Evolutionary conservation across 371 early-diverging fungal species (phyloP).

Genomic region (Smittium mucronatum): DNA sequence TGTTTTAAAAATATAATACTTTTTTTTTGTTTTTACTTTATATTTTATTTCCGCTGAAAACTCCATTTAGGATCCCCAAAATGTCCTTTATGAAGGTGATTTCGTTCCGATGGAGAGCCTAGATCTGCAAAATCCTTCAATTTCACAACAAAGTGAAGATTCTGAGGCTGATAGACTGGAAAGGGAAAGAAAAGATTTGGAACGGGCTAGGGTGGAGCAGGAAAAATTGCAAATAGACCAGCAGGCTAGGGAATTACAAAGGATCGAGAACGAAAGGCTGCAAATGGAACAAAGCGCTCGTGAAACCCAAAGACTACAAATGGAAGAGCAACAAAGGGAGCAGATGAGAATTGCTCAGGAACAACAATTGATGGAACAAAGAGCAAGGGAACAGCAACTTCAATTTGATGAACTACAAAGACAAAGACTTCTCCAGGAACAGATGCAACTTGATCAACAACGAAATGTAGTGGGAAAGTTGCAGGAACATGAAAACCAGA

Average conservation of each 20-base stretch:
- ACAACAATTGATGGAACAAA: constrained; percentile 56
- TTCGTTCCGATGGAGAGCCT: constrained; percentile 26
- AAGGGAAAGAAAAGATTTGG: constrained; percentile 36
- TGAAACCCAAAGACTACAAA: constrained; percentile 46
- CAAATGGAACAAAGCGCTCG: background rate
- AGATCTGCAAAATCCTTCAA: constrained; percentile 17
- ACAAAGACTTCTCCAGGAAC: constrained; percentile 33
- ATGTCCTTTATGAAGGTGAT: constrained; percentile 40
- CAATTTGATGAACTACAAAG: constrained; percentile 62
- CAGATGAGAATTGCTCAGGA: constrained; percentile 11
- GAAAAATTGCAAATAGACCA: constrained; percentile 44
- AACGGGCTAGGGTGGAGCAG: constrained; percentile 45
- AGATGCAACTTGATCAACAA: constrained; percentile 49
- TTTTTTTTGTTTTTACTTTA: background rate
- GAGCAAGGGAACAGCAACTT: constrained; percentile 44
- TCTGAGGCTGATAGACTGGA: constrained; percentile 48
- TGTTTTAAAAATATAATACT: background rate
- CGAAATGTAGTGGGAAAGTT: constrained; percentile 59
- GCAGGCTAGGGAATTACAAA: constrained; percentile 26
- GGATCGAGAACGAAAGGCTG: constrained; percentile 8
- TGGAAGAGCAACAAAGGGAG: constrained; percentile 36
- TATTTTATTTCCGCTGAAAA: constrained; percentile 5
- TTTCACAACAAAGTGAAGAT: constrained; percentile 14
- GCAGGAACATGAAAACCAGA: constrained; percentile 62
- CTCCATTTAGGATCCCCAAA: constrained; percentile 43